phyloP scores from a whole-genome alignment of 2,329 filamentous ascomycete species.

The Penicillium glabrum region DNA sequence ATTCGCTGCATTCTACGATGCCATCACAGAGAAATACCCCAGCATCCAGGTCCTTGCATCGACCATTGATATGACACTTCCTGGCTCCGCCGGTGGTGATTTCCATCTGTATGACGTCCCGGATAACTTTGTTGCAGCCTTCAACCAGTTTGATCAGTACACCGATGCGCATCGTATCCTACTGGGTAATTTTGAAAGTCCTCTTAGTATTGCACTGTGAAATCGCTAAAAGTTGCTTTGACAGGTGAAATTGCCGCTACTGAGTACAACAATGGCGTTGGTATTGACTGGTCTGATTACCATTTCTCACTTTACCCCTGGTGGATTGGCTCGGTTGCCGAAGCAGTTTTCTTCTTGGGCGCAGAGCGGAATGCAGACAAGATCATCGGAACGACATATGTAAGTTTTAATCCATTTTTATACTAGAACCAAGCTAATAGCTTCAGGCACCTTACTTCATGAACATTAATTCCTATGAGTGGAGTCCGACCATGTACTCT shows the following conservation, averaged over 20 bases:
- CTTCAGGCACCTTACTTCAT: constrained; percentile 29
- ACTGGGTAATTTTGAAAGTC: constrained; percentile 16
- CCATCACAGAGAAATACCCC: constrained; percentile 57
- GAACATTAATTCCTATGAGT: constrained; percentile 29
- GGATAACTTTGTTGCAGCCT: constrained; percentile 51
- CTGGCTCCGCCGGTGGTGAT: constrained; percentile 26
- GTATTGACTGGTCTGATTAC: constrained; percentile 47
- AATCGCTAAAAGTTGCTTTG: neutral
- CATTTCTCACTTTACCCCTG: constrained; percentile 51
- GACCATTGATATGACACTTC: constrained; percentile 27
- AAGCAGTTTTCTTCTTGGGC: constrained; percentile 65
- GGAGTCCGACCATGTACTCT: constrained; percentile 31
- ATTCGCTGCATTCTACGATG: constrained; percentile 60
- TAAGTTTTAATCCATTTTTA: constrained; percentile 1
- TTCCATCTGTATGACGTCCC: constrained; percentile 56
- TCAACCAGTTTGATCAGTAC: constrained; percentile 55
- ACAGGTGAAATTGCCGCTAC: constrained; percentile 29
- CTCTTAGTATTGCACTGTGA: neutral
- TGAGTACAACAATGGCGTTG: constrained; percentile 46
- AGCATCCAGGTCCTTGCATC: constrained; percentile 51
- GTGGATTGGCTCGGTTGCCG: constrained; percentile 62
- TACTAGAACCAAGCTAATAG: neutral
- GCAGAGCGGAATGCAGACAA: constrained; percentile 59
- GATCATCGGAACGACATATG: constrained; percentile 30
- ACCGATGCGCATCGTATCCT: constrained; percentile 23